Base-by-base conservation (phyloP, 2,329 filamentous ascomycete species). In the Pseudogymnoascus sp. region DNA sequence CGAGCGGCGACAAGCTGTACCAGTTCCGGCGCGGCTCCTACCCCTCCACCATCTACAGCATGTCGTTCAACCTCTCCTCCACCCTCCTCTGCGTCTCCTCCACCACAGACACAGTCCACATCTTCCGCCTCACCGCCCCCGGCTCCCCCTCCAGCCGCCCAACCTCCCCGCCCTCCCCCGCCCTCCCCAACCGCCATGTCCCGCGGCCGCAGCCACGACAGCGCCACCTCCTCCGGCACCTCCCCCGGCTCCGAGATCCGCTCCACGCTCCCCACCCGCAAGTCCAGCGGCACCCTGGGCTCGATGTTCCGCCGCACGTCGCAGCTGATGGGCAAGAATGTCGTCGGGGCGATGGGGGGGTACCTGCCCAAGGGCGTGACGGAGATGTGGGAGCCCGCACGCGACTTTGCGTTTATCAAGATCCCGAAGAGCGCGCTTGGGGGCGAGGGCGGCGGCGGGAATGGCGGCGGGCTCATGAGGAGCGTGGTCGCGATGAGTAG, bases 401-500 rank as follows among this genome's bases (percentile, higher is more conserved):
- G 94, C 62, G 94, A 99, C 75, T 99, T 99, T 76, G 94, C 94
- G 1, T 97, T 91, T 81, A 92, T 97, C 71, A 96, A 94, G 73
- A 84, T 99, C 58, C 93, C 93, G 12, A 91, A 89, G 71, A 76
- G 76, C 23, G 70, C 72, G 23, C 71, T 74, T 31, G 70, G 70
- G 35, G 70, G 70, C 4, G 66, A 71, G 1, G 70, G 73, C 58
- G 69, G 71, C 71, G 68, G 71, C 71, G n/a, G 35, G 21, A n/a
- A 16, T 26, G 5, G 5, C 5, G 23, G 23, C n/a, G 78, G 81
- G 0, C 87, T 90, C 0, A 75, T 96, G 41, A 82, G 90, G 67
- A 96, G 91, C 67, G 93, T 99, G n/a, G 94, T 99, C 45, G 93
- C 94, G 7, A 95, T 99, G 88, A 96, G 91, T 72, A 94, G 88